phyloP scores from a whole-genome alignment of 495 filamentous ascomycete species.

The Cercophora sp. region DNA sequence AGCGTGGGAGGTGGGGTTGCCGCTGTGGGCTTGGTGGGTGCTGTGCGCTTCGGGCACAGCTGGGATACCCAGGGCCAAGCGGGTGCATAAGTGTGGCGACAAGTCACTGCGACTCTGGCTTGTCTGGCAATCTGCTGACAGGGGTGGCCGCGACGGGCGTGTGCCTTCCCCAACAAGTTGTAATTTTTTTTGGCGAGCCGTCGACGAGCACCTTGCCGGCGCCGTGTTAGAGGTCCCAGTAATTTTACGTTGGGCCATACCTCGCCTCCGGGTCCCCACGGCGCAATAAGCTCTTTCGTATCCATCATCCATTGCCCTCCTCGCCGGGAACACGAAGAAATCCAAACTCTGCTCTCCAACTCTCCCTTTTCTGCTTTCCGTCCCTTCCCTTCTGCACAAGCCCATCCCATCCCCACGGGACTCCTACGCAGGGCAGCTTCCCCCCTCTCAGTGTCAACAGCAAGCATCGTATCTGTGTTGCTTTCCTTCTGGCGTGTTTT shows the following conservation, averaged over 20 bases:
- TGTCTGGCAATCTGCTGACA: conserved; percentile 18
- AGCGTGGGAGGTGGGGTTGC: conserved; percentile 25
- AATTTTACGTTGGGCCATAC: conserved; percentile 28
- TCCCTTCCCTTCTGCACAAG: neutral
- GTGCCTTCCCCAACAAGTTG: conserved; percentile 36
- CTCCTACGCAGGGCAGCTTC: neutral
- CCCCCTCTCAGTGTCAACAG: neutral
- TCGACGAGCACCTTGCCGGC: conserved; percentile 11
- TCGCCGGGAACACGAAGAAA: conserved; percentile 1
- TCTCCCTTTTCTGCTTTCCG: conserved; percentile 3
- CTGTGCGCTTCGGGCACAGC: conserved; percentile 10
- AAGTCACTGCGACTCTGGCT: conserved; percentile 16
- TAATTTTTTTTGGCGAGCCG: conserved; percentile 31
- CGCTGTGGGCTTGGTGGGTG: conserved; percentile 16
- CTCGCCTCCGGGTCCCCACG: conserved; percentile 8
- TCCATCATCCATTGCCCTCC: neutral
- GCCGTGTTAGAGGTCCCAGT: conserved; percentile 8
- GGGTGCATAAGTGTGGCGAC: conserved; percentile 14
- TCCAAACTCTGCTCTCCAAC: conserved; percentile 7
- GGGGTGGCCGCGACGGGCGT: conserved; percentile 18
- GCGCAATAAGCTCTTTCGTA: conserved; percentile 1
- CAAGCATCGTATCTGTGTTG: neutral
- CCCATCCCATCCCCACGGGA: no score
- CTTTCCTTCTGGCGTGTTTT: neutral
- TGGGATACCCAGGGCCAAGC: conserved; percentile 16